Evolutionary conservation across 2,329 filamentous ascomycete species (phyloP).

Genomic region (Madurella mycetomatis): DNA sequence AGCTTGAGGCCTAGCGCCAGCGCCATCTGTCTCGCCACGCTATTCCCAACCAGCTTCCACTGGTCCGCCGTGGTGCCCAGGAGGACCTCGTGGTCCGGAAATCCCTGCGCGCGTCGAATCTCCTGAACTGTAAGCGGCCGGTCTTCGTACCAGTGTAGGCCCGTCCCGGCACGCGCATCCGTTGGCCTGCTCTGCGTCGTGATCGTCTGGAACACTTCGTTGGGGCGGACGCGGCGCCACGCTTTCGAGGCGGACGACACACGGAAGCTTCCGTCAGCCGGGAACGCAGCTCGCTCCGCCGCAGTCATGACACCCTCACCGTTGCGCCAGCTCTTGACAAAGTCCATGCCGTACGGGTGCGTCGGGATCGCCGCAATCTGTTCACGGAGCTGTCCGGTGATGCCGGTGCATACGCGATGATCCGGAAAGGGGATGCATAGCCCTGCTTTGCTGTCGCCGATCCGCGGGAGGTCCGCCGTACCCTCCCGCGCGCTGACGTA

Average conservation of each 20-base stretch:
- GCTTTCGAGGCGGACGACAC: conserved; percentile 34
- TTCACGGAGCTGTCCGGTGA: conserved; percentile 37
- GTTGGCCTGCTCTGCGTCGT: conserved; percentile 48
- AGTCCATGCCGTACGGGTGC: conserved; percentile 51
- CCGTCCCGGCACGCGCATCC: conserved; percentile 52
- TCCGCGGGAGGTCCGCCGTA: conserved; percentile 55
- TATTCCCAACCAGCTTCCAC: conserved; percentile 69
- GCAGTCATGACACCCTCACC: conserved; percentile 36
- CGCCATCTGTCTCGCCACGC: conserved; percentile 65
- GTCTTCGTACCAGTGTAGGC: conserved; percentile 63
- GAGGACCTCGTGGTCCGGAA: conserved; percentile 65
- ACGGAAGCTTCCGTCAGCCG: conserved; percentile 20
- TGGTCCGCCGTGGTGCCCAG: conserved; percentile 54
- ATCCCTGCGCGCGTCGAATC: conserved; percentile 63
- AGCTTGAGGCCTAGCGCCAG: conserved; percentile 62
- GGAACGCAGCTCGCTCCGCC: conserved; percentile 40
- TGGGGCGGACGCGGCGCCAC: conserved; percentile 51
- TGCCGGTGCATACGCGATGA: conserved; percentile 50
- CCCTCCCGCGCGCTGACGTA: conserved; percentile 52
- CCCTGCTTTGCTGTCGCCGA: conserved; percentile 58
- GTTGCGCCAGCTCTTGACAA: conserved; percentile 41
- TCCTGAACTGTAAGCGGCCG: conserved; percentile 63
- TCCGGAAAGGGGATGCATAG: conserved; percentile 64
- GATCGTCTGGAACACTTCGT: conserved; percentile 57
- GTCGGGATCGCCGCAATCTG: conserved; percentile 57